These are phyloP conservation scores for Trichoderma koningii DNA, from an alignment of 2,329 filamentous ascomycete genomes.

Conservation along the genomic window DNA sequence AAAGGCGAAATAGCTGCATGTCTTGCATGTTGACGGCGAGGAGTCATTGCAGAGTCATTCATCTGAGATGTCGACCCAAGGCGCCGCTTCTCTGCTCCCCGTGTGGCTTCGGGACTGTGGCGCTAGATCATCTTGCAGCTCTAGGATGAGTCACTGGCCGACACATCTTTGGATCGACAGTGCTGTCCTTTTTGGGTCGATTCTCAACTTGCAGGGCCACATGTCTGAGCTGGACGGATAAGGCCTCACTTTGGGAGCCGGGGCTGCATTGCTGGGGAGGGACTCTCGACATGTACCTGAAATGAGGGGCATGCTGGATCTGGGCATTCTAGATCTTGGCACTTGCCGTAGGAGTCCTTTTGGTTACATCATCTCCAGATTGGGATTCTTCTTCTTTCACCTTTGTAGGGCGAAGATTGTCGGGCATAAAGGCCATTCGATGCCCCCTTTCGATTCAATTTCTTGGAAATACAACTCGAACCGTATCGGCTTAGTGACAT, in stretches of 20 bases:
- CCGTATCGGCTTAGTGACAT: not conserved
- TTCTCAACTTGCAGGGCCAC: not conserved
- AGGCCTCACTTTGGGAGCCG: conserved; percentile 1
- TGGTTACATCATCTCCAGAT: not conserved
- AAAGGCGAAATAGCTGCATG: not conserved
- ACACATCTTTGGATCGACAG: not conserved
- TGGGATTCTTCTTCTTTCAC: too few relatives aligned
- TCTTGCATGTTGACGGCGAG: not conserved
- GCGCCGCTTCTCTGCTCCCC: not conserved
- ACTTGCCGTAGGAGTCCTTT: not conserved
- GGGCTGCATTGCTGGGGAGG: not conserved
- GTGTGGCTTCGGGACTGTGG: not conserved
- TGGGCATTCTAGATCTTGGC: not conserved
- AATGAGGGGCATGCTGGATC: not conserved
- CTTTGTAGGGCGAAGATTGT: not conserved
- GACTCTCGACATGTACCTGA: not conserved
- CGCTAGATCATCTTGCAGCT: not conserved
- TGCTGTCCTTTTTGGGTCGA: not conserved
- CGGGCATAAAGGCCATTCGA: not conserved
- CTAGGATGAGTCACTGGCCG: conserved; percentile 23
- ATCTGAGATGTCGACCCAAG: not conserved
- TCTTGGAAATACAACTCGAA: not conserved
- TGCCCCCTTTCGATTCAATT: not conserved
- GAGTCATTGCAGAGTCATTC: conserved; percentile 21
- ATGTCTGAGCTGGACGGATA: not conserved